phyloP scores from a whole-genome alignment of 1,139 yeast species.

The Yamadazyma diddensiae region DNA sequence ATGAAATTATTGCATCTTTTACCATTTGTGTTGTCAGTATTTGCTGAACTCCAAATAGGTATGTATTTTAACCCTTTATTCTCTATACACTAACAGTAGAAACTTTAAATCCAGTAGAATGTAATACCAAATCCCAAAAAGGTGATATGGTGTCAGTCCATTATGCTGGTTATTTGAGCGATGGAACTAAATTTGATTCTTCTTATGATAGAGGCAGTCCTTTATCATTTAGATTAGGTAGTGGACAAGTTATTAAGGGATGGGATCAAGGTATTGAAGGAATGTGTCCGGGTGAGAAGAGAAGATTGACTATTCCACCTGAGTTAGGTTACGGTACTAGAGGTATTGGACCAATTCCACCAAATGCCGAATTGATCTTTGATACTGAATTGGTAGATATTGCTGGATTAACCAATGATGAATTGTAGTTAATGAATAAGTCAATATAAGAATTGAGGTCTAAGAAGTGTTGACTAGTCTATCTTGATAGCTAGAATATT shows the following conservation, averaged over 20 bases:
- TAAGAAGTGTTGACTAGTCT: no score
- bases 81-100: constrained; percentile 15
- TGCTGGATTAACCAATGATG: constrained; percentile 25
- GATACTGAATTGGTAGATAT: constrained; percentile 56
- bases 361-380: constrained; percentile 62
- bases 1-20: constrained; percentile 13
- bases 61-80: constrained; percentile 12
- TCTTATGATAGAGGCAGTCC: constrained; percentile 66
- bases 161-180: constrained; percentile 67
- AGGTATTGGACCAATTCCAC: constrained; percentile 81
- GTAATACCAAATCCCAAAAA: constrained; percentile 51
- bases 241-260: constrained; percentile 76
- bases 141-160: constrained; percentile 74
- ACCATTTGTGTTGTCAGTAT: constrained; percentile 7
- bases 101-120: constrained; percentile 42
- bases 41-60: constrained; percentile 27
- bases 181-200: constrained; percentile 74
- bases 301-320: constrained; percentile 75
- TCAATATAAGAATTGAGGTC: background rate
- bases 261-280: constrained; percentile 81
- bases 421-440: constrained; percentile 9
- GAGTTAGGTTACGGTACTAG: constrained; percentile 71
- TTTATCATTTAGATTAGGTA: constrained; percentile 65
- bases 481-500: no score
- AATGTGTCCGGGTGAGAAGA: constrained; percentile 86